These are phyloP conservation scores for Stentor roeselii DNA, from an alignment of 73 alveolate genomes.

Conservation along the genomic window DNA sequence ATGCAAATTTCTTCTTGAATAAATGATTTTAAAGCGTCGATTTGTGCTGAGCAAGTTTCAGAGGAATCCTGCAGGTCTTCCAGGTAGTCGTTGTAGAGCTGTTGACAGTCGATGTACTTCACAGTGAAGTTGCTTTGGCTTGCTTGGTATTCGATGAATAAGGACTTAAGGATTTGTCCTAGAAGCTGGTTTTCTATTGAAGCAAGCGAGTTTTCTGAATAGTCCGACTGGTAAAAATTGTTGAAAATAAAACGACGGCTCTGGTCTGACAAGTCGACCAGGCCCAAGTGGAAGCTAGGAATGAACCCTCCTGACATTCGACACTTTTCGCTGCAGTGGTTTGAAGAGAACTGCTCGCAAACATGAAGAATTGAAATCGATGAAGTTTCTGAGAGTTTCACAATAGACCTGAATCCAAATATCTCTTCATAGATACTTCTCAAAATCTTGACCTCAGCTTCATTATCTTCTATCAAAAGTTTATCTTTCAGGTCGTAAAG, in stretches of 20 bases:
- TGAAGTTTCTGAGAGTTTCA: too few relatives aligned
- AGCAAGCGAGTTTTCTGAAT: neutral
- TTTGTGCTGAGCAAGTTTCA: neutral
- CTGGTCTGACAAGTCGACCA: neutral
- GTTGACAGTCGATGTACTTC: neutral
- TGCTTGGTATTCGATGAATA: neutral
- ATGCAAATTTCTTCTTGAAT: neutral
- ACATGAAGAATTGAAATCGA: too few relatives aligned
- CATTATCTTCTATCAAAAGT: too few relatives aligned
- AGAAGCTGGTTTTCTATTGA: neutral
- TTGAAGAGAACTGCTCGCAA: neutral
- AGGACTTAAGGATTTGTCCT: neutral
- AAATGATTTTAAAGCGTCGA: neutral
- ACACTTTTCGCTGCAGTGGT: neutral
- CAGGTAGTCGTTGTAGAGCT: neutral
- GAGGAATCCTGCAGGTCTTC: neutral
- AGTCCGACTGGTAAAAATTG: neutral
- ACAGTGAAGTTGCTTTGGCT: neutral
- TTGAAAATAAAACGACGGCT: neutral
- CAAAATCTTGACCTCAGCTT: too few relatives aligned
- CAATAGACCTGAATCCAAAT: too few relatives aligned
- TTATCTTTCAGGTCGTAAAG: too few relatives aligned
- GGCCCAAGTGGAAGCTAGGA: neutral
- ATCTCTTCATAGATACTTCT: too few relatives aligned
- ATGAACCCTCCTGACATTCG: neutral